Evolutionary conservation across 2,329 filamentous ascomycete species (phyloP), one percentile per base, ranked within the genome.

Genomic region (Xylaria sp.): DNA sequence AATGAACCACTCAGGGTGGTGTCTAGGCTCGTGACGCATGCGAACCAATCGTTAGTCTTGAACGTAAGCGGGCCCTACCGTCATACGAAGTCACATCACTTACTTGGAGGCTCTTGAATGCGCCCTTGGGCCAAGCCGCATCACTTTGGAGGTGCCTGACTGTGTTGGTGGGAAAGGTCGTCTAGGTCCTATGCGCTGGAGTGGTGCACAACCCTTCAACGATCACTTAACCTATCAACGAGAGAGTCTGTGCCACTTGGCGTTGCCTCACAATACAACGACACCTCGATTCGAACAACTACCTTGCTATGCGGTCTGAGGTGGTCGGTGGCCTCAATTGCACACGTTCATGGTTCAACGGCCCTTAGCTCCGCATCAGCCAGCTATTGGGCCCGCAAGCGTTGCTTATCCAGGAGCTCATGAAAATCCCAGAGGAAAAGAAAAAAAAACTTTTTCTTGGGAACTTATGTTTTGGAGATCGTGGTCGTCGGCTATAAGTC

Each of bases 11-110:
- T 58, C 45, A 45, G 60, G 60, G 56, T 50, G 46, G 62, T 67
- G 66, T 62, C 63, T 48, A 67, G 61, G 69, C 69, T 70, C 69
- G 63, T 70, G 66, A 70, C 63, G 53, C 66, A 67, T 60, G 56
- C 46, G 66, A 67, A 36, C 69, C 66, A 67, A 65, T 69, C 60
- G 65, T 48, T 60, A 45, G 61, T 53, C 56, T n/a, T 62, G 28
- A 46, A 63, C 50, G 55, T 52, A 55, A 68, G 68, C 65, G 60
- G 63, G 62, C 46, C 65, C 59, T 68, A 66, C 66, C 45, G 57
- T 66, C 63, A 68, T 70, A 68, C 57, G 53, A 61, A 69, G 66
- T 67, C 68, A 48, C 69, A 69, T 69, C 57, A 65, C 57, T 60
- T 62, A 39, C 64, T 68, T 60, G 63, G 69, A 69, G 69, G 66